Conservation (phyloP, 208 protist species). For the Acanthamoeba lenticulata region DNA sequence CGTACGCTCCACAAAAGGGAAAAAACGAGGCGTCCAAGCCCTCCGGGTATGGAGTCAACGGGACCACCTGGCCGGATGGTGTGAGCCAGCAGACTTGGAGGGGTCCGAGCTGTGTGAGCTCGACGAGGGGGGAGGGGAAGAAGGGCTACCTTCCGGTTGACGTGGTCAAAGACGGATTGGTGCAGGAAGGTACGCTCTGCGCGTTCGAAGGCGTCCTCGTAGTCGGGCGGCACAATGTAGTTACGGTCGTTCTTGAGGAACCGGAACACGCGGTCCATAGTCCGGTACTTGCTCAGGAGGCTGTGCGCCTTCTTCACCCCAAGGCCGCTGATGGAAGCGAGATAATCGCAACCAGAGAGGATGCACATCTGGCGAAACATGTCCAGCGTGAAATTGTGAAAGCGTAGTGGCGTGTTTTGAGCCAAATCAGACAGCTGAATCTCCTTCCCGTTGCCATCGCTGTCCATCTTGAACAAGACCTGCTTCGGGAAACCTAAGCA, state of each 20-base stretch:
- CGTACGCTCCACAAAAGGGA: conserved; percentile 19
- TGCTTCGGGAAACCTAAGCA: neutral
- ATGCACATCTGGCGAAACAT: conserved; percentile 95
- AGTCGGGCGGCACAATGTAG: conserved; percentile 26
- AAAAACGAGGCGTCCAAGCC: neutral
- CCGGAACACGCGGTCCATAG: conserved; percentile 45
- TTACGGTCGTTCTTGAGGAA: neutral
- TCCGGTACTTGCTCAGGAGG: conserved; percentile 33
- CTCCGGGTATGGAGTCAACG: conserved; percentile 18
- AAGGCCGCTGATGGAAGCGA: conserved; percentile 87
- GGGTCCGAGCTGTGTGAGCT: too few species aligned
- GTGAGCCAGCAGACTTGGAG: too few species aligned
- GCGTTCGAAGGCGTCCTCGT: neutral
- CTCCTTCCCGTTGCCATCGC: conserved; percentile 81
- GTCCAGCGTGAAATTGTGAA: conserved; percentile 87
- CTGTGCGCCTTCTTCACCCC: conserved; percentile 64
- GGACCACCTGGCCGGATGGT: neutral
- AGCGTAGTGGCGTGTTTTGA: conserved; percentile 64
- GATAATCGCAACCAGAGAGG: conserved; percentile 98
- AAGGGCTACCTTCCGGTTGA: neutral
- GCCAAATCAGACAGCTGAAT: conserved; percentile 70
- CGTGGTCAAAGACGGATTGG: conserved; percentile 39
- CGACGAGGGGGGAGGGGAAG: neutral
- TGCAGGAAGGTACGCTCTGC: conserved; percentile 55
- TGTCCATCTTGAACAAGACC: conserved; percentile 88